These are phyloP conservation scores for Rhododendron kiyosumense DNA, from an alignment of 148 eudicot genomes.

Conservation along the genomic window DNA sequence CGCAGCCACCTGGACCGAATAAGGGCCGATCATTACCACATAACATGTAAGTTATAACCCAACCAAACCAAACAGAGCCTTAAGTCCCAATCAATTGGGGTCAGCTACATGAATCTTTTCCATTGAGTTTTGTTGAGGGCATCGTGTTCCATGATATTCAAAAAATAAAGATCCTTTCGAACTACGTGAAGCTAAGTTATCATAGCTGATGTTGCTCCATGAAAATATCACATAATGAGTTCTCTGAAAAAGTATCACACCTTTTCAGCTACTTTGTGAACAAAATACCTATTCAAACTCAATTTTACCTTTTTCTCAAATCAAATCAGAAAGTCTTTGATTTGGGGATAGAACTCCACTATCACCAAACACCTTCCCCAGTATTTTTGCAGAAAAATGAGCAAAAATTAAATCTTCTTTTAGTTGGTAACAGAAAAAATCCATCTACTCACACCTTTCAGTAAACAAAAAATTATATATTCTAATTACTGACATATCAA, in stretches of 20 bases:
- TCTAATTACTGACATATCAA: neutral
- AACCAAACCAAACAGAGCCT: neutral
- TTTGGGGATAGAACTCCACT: neutral
- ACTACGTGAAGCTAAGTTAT: neutral
- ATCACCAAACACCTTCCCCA: neutral
- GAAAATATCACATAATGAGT: neutral
- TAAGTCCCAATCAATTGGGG: neutral
- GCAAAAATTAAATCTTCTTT: neutral
- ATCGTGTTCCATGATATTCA: neutral
- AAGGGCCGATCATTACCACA: conserved; percentile 3
- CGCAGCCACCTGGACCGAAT: conserved; percentile 66
- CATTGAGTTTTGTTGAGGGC: neutral
- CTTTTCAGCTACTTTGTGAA: neutral
- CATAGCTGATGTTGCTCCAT: neutral
- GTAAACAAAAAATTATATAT: neutral
- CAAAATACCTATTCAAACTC: neutral
- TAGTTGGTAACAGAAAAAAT: neutral
- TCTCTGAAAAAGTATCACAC: neutral
- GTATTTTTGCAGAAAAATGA: neutral
- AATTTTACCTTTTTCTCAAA: neutral
- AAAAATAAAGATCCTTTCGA: neutral
- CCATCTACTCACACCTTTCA: neutral
- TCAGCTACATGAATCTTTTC: neutral
- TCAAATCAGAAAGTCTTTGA: neutral
- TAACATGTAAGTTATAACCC: neutral